Evolutionary conservation across 352 stramenopile species (phyloP).

Genomic region (Pelagophyceae sp.): DNA sequence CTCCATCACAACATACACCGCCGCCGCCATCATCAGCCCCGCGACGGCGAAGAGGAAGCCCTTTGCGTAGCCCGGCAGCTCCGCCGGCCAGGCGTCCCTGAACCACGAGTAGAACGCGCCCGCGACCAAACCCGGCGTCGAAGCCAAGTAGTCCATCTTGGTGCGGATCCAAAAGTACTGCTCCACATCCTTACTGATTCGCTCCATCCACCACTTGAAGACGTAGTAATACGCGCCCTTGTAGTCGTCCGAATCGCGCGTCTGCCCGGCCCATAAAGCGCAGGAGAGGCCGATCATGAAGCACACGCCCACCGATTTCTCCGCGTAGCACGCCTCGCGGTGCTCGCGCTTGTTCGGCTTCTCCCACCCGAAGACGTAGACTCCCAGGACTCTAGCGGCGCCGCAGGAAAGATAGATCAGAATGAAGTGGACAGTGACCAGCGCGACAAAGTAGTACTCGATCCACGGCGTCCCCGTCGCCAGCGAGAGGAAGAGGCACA

Average conservation of each 20-base stretch:
- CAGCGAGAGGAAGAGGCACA: slow-evolving; percentile 45
- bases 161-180: slow-evolving; percentile 18
- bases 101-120: neutral
- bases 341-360: slow-evolving; percentile 6
- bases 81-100: slow-evolving; percentile 1
- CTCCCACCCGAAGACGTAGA: neutral
- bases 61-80: no score
- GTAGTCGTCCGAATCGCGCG: neutral
- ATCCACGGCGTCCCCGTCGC: slow-evolving; percentile 43
- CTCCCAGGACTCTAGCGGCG: neutral
- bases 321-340: neutral
- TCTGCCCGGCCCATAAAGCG: neutral
- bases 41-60: neutral
- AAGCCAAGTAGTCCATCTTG: slow-evolving; percentile 8
- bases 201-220: neutral
- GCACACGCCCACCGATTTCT: neutral
- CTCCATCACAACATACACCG: neutral
- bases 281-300: neutral
- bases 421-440: slow-evolving; percentile 38
- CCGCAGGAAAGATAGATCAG: neutral
- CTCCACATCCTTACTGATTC: neutral
- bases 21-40: neutral
- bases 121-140: neutral
- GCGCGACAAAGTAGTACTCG: slow-evolving; percentile 51
- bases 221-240: neutral